Evolutionary conservation across 148 eudicot genomes (phyloP), one percentile per base, ranked within the genome.

Genomic region (Rheum nobile): DNA sequence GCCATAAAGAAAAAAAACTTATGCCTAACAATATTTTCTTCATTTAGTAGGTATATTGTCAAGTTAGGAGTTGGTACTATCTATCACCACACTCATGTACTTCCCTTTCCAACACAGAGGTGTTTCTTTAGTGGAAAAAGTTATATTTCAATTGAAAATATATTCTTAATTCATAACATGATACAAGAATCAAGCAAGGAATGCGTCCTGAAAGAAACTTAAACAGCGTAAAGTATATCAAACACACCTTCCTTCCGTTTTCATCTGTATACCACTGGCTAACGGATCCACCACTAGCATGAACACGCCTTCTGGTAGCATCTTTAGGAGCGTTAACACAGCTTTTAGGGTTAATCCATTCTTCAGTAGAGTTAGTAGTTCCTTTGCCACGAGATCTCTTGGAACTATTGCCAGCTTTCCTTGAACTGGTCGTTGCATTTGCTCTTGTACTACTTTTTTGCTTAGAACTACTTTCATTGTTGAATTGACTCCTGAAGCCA

Each of bases 221-320:
- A 65, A 32, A 52, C 46, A 61, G 63, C 6, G 54, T 54, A 47
- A 37, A 50, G 34, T 72, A 69, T 67, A 67, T 48, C 16, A 28
- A 73, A 77, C 94, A 83, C 79, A 95, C 99, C 84, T 80, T 90
- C 84, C 70, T 86, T 76, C 97, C 99, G 79, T 85, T 84, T 43
- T 82, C 78, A 78, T 34, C 83, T 26, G 90, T 88, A 82, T 75
- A 79, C 99, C 99, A 95, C 35, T 85, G 91, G 72, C 96, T 96
- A 48, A 89, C 61, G 76, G 92, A 83, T 79, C 84, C 89, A 26
- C 89, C 87, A 78, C 76, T 86, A 70, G 96, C 97, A 34, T 81
- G 89, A 73, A 90, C 90, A 80, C 94, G 82, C 85, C 97, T 90
- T 85, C 83, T 88, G 73, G 91, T 89, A 76, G 96, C 97, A 85